These are phyloP conservation scores for Margaritispora aquatica DNA, from an alignment of 495 filamentous ascomycete species.

Conservation along the genomic window DNA sequence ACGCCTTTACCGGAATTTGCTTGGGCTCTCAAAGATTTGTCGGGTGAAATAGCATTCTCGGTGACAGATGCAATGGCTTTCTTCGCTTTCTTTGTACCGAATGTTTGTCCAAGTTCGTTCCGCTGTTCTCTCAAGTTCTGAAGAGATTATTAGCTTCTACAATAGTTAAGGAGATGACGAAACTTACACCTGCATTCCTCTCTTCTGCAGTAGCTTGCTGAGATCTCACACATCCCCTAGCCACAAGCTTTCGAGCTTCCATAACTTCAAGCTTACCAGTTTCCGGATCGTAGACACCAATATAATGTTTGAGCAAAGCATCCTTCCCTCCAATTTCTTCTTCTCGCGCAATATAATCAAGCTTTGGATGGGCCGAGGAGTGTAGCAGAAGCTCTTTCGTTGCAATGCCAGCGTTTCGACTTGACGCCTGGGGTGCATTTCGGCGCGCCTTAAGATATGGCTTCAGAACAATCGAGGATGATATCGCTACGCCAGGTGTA, in stretches of 20 bases:
- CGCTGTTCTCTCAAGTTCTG: constrained; percentile 53
- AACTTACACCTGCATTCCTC: constrained; percentile 8
- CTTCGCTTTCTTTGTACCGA: constrained; percentile 91
- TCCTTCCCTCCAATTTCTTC: constrained; percentile 55
- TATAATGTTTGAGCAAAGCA: constrained; percentile 71
- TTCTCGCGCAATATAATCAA: constrained; percentile 81
- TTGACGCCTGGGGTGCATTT: constrained; percentile 29
- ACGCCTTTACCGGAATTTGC: constrained; percentile 34
- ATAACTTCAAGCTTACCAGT: constrained; percentile 67
- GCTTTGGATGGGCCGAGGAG: constrained; percentile 64
- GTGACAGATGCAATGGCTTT: constrained; percentile 72
- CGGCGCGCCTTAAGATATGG: constrained; percentile 54
- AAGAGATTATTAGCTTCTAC: constrained; percentile 14
- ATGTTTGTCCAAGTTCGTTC: constrained; percentile 74
- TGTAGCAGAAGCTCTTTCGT: constrained; percentile 63
- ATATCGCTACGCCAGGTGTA: constrained; percentile 58
- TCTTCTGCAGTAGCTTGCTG: constrained; percentile 37
- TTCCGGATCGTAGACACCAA: constrained; percentile 76
- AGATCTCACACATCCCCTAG: constrained; percentile 57
- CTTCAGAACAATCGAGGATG: constrained; percentile 50
- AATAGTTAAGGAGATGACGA: constrained; percentile 10
- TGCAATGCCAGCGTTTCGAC: constrained; percentile 38
- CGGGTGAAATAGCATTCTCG: constrained; percentile 64
- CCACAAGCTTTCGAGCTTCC: constrained; percentile 66
- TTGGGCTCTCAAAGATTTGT: constrained; percentile 24